Evolutionary conservation across 306 rosid species (phyloP).

Genomic region (Luffa acutangula): DNA sequence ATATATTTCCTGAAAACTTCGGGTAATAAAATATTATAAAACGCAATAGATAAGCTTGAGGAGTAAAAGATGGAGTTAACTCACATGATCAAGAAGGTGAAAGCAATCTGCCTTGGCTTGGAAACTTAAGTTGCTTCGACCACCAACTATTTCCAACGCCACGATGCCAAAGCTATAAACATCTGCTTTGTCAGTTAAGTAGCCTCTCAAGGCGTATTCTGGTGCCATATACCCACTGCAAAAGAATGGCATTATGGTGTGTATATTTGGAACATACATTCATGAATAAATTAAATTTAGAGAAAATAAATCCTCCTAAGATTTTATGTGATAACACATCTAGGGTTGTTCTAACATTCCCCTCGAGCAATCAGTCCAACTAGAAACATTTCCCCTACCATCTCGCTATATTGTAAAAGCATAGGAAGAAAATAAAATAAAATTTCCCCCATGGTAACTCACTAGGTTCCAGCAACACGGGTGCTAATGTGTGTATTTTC

Average conservation of each 20-base stretch:
- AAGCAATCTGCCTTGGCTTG: conserved; percentile 31
- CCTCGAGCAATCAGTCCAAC: neutral
- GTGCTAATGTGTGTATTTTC: conserved; percentile 67
- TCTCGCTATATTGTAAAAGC: neutral
- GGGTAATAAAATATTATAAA: neutral
- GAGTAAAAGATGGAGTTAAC: conserved; percentile 20
- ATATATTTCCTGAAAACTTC: neutral
- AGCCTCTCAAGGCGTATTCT: conserved; percentile 59
- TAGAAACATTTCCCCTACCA: neutral
- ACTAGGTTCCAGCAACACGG: conserved; percentile 60
- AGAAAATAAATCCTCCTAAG: neutral
- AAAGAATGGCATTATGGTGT: neutral
- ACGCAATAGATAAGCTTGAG: neutral
- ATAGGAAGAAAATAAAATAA: neutral
- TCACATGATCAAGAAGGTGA: conserved; percentile 38
- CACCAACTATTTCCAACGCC: conserved; percentile 39
- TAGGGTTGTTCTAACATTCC: neutral
- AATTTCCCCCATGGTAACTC: conserved; percentile 14
- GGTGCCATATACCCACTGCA: conserved; percentile 46
- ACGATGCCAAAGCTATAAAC: conserved; percentile 70
- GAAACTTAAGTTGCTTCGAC: conserved; percentile 41
- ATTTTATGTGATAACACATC: neutral
- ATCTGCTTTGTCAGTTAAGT: conserved; percentile 65
- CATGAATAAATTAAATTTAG: neutral
- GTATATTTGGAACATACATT: neutral